Conservation (phyloP, 306 rosid species). For the Hippophae gyantsensis region DNA sequence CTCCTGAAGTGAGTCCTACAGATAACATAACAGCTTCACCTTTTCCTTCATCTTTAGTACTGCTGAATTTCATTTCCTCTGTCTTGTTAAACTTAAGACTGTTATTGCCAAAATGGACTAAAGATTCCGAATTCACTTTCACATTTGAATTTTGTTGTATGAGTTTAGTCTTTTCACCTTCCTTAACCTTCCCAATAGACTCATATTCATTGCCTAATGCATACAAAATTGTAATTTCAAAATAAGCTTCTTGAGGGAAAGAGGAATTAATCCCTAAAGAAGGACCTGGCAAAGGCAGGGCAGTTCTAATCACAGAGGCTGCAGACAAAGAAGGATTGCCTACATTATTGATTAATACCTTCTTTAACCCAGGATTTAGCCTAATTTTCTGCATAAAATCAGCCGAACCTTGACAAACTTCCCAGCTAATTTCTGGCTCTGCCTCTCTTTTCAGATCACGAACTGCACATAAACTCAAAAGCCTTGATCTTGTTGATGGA, state of each 20-base stretch:
- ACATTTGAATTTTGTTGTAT: constrained; percentile 34
- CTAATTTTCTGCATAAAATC: constrained; percentile 88
- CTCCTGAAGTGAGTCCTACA: constrained; percentile 53
- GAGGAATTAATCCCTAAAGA: constrained; percentile 43
- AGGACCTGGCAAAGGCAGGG: constrained; percentile 89
- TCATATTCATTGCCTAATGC: constrained; percentile 31
- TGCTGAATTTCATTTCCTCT: constrained; percentile 46
- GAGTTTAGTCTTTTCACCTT: constrained; percentile 67
- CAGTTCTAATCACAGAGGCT: constrained; percentile 45
- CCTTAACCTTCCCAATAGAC: constrained; percentile 30
- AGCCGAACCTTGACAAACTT: constrained; percentile 56
- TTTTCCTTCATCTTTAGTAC: constrained; percentile 26
- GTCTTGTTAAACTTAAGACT: constrained; percentile 28
- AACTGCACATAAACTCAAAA: constrained; percentile 44
- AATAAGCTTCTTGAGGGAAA: constrained; percentile 91
- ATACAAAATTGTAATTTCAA: constrained; percentile 63
- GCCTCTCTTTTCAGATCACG: constrained; percentile 44
- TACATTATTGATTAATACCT: constrained; percentile 4
- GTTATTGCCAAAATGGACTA: constrained; percentile 38
- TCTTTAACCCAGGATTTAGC: constrained; percentile 62
- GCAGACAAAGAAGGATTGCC: constrained; percentile 23
- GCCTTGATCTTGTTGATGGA: constrained; percentile 38
- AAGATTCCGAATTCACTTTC: constrained; percentile 51
- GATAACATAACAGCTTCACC: constrained; percentile 49
- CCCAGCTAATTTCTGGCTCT: constrained; percentile 70